Evolutionary conservation across 805 yeast genomes (phyloP).

Genomic region (Ogataea paraovalis): DNA sequence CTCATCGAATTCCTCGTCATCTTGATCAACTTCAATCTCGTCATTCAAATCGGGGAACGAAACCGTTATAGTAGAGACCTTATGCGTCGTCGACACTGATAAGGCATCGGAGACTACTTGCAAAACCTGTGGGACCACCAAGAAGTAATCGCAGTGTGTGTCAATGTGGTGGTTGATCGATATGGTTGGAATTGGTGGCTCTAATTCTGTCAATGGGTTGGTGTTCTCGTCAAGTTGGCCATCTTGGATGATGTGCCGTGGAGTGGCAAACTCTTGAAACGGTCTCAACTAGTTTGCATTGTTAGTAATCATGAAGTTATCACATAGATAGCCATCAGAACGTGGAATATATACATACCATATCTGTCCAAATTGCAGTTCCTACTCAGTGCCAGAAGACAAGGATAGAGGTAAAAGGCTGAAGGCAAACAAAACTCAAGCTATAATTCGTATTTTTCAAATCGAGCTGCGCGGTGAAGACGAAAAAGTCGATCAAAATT

Average conservation of each 20-base stretch:
- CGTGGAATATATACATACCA: too few species aligned
- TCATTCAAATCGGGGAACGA: conserved; percentile 8
- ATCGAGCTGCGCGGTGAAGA: too few species aligned
- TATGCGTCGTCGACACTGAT: conserved; percentile 5
- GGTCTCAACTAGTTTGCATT: conserved; percentile 56
- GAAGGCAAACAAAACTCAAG: too few species aligned
- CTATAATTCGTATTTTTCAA: too few species aligned
- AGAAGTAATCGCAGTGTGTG: conserved; percentile 20
- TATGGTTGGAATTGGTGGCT: conserved; percentile 28
- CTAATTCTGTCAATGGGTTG: conserved; percentile 14
- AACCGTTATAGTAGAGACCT: conserved; percentile 13
- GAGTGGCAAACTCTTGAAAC: conserved; percentile 40
- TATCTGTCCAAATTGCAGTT: too few species aligned
- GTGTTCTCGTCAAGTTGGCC: conserved; percentile 25
- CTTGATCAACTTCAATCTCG: not conserved
- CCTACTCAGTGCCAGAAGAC: too few species aligned
- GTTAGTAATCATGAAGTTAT: not conserved
- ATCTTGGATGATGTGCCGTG: conserved; percentile 45
- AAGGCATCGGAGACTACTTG: conserved; percentile 21
- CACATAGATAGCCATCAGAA: too few species aligned
- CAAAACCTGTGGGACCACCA: conserved; percentile 32
- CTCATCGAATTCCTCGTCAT: conserved; percentile 36
- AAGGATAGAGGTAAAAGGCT: too few species aligned
- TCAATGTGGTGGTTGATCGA: conserved; percentile 18
- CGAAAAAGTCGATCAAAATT: too few species aligned